phyloP scores from a whole-genome alignment of 306 rosid species.

The Malus fusca region DNA sequence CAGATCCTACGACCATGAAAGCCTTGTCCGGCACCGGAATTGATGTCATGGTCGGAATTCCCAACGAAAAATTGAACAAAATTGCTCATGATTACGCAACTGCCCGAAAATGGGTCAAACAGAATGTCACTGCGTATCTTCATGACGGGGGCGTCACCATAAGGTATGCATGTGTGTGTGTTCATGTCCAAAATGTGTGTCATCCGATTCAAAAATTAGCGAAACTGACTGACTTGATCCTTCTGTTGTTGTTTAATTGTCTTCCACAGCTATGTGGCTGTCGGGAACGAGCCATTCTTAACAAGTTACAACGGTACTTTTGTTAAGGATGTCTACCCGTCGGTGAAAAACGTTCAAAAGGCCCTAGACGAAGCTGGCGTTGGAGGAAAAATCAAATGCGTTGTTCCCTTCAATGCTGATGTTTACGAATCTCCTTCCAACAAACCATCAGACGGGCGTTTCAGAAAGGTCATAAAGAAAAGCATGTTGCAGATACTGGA shows the following conservation, averaged over 20 bases:
- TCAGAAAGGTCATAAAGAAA: conserved; percentile 34
- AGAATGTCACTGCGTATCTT: conserved; percentile 38
- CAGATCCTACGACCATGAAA: conserved; percentile 45
- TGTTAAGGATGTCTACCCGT: conserved; percentile 35
- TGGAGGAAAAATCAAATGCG: conserved; percentile 45
- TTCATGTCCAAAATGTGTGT: neutral
- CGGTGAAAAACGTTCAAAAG: conserved; percentile 55
- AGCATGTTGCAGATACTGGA: conserved; percentile 28
- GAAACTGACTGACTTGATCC: too few relatives aligned
- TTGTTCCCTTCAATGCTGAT: conserved; percentile 61
- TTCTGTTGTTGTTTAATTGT: too few relatives aligned
- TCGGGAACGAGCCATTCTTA: conserved; percentile 79
- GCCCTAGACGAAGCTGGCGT: conserved; percentile 53
- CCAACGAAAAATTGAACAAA: conserved; percentile 41
- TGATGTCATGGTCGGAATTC: conserved; percentile 62
- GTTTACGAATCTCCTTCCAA: conserved; percentile 47
- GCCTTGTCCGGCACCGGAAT: conserved; percentile 46
- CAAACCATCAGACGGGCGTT: conserved; percentile 54
- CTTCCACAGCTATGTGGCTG: conserved; percentile 47
- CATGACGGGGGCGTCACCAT: conserved; percentile 40
- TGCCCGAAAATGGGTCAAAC: conserved; percentile 54
- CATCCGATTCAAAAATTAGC: too few relatives aligned
- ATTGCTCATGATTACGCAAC: conserved; percentile 4
- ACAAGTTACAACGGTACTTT: conserved; percentile 43
- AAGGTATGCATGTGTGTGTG: conserved; percentile 23